phyloP scores from a whole-genome alignment of 2,329 filamentous ascomycete species.

The Stachybotrys chartarum region DNA sequence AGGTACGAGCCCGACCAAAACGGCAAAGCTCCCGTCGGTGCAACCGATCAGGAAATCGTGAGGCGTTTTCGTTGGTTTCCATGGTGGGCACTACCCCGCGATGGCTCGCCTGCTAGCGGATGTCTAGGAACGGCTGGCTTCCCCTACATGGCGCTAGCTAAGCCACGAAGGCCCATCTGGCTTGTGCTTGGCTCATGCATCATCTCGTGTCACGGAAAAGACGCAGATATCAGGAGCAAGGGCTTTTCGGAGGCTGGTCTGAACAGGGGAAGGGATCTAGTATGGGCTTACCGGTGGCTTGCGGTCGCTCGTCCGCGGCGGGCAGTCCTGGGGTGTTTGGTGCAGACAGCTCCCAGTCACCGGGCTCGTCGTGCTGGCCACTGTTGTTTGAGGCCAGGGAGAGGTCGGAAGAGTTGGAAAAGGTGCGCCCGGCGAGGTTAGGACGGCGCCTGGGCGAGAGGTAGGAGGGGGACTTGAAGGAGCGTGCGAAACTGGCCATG shows the following conservation, averaged over 20 bases:
- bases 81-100: slow-evolving; percentile 12
- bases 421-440: slow-evolving; percentile 31
- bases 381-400: slow-evolving; percentile 24
- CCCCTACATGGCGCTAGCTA: not conserved
- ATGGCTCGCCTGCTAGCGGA: slow-evolving; percentile 7
- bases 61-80: not conserved
- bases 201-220: not conserved
- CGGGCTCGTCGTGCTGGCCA: slow-evolving; percentile 18
- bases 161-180: not conserved
- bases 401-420: slow-evolving; percentile 41
- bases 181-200: not conserved
- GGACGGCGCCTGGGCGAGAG: slow-evolving; percentile 36
- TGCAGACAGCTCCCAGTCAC: slow-evolving; percentile 18
- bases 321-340: slow-evolving; percentile 19
- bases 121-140: not conserved
- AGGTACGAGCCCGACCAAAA: not conserved
- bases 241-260: not conserved
- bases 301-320: not conserved
- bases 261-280: slow-evolving; percentile 4
- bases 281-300: slow-evolving; percentile 8
- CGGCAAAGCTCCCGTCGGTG: not conserved
- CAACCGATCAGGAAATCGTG: not conserved
- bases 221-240: not conserved
- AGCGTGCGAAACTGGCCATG: slow-evolving; percentile 43
- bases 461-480: slow-evolving; percentile 39